Percentiles rank a stretch among this genome's conserved stretches.
Evolutionary conservation across 495 filamentous ascomycete genomes (phyloP).

Genomic region (Durotheca rogersii): DNA sequence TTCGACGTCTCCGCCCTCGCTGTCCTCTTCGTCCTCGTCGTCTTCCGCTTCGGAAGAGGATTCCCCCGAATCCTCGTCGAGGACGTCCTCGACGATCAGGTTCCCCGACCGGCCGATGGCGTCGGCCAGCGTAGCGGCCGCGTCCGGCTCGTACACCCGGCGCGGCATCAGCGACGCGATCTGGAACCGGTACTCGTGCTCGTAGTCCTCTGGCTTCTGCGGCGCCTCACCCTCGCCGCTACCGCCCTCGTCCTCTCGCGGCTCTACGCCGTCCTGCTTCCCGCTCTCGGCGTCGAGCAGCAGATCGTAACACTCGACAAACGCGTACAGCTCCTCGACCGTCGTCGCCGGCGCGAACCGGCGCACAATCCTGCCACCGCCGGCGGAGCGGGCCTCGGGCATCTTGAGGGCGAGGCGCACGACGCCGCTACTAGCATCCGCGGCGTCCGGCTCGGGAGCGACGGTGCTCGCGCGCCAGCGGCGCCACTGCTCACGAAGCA

Average conservation of each 20-base stretch:
- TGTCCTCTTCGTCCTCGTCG: slow-evolving; percentile 24
- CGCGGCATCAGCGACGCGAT: slow-evolving; percentile 83
- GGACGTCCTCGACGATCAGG: slow-evolving; percentile 72
- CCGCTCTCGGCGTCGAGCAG: slow-evolving; percentile 42
- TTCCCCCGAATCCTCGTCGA: no score
- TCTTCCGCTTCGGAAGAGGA: slow-evolving; percentile 40
- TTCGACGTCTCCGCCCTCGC: background rate
- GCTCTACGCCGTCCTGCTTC: slow-evolving; percentile 34
- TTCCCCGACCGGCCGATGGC: slow-evolving; percentile 83
- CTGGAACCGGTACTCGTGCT: slow-evolving; percentile 77
- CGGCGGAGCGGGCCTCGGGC: slow-evolving; percentile 48
- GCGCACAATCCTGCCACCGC: slow-evolving; percentile 67
- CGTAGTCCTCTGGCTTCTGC: slow-evolving; percentile 63
- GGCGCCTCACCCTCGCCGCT: slow-evolving; percentile 37
- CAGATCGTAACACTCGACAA: slow-evolving; percentile 86
- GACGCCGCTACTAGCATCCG: slow-evolving; percentile 59
- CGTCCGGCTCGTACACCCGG: slow-evolving; percentile 67
- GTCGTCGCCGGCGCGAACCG: slow-evolving; percentile 63
- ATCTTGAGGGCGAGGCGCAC: slow-evolving; percentile 83
- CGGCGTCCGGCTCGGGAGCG: slow-evolving; percentile 63
- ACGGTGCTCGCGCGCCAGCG: slow-evolving; percentile 73
- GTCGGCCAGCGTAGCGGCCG: slow-evolving; percentile 62
- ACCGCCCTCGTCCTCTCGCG: no score
- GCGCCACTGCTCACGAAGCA: slow-evolving; percentile 70
- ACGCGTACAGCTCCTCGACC: slow-evolving; percentile 91